These are phyloP conservation scores for Allodekkera sacchari DNA, from an alignment of 805 yeast species.

Conservation along the genomic window DNA sequence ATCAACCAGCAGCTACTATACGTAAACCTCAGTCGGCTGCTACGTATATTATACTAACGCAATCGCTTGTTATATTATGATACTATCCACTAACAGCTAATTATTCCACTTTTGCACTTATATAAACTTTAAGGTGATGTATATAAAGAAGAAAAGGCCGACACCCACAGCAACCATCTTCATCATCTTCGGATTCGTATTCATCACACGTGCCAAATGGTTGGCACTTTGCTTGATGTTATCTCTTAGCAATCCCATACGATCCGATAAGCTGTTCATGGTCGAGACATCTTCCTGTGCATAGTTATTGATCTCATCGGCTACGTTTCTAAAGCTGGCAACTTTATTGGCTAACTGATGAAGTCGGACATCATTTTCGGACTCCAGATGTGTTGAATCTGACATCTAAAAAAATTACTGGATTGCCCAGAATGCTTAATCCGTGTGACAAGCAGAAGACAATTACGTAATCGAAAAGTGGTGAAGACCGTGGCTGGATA, in stretches of 20 bases:
- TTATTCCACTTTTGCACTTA: too few relatives aligned
- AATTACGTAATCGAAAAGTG: too few relatives aligned
- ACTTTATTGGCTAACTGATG: slow-evolving; percentile 58
- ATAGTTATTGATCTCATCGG: slow-evolving; percentile 58
- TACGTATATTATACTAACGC: too few relatives aligned
- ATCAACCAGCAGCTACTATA: too few relatives aligned
- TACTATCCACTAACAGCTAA: too few relatives aligned
- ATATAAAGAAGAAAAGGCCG: slow-evolving; percentile 45
- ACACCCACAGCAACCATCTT: slow-evolving; percentile 53
- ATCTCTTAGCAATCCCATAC: slow-evolving; percentile 40
- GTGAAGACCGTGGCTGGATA: too few relatives aligned
- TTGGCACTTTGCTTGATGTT: slow-evolving; percentile 44
- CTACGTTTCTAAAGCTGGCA: slow-evolving; percentile 54
- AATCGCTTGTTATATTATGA: too few relatives aligned
- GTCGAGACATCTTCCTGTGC: slow-evolving; percentile 46
- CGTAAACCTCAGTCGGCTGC: too few relatives aligned
- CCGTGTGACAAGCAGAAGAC: too few relatives aligned
- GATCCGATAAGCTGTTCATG: slow-evolving; percentile 35
- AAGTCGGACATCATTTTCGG: slow-evolving; percentile 54
- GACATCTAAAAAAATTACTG: slow-evolving; percentile 15
- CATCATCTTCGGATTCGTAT: slow-evolving; percentile 50
- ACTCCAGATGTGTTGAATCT: slow-evolving; percentile 22
- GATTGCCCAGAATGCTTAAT: too few relatives aligned
- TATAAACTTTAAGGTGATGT: slow-evolving; percentile 23
- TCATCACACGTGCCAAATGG: slow-evolving; percentile 46